Conservation (phyloP, 129 eudicot genomes). For the Solidago caesia region DNA sequence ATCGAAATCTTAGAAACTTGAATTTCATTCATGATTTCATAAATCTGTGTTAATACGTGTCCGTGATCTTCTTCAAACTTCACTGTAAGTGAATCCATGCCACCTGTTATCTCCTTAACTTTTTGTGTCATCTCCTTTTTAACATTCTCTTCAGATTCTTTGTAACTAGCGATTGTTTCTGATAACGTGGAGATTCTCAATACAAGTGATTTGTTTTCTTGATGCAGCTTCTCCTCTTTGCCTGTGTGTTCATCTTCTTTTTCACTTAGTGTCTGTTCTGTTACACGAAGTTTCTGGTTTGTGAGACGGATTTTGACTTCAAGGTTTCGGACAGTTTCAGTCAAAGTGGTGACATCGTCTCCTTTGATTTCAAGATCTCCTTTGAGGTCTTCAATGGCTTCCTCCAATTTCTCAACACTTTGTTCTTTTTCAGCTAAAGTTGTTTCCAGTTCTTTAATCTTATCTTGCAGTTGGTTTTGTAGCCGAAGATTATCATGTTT, state of each 20-base stretch:
- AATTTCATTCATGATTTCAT: constrained; percentile 62
- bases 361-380: constrained; percentile 73
- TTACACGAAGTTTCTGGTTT: constrained; percentile 81
- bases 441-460: constrained; percentile 43
- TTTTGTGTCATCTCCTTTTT: constrained; percentile 46
- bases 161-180: constrained; percentile 39
- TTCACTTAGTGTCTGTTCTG: constrained; percentile 74
- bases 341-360: constrained; percentile 60
- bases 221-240: constrained; percentile 54
- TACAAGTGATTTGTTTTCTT: constrained; percentile 60
- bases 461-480: constrained; percentile 40
- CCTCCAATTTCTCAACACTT: constrained; percentile 51
- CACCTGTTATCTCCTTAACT: constrained; percentile 41
- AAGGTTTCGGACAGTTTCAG: constrained; percentile 60
- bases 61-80: constrained; percentile 85
- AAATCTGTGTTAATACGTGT: constrained; percentile 58
- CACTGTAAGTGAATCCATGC: constrained; percentile 53
- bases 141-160: constrained; percentile 50
- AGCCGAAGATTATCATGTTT: constrained; percentile 34
- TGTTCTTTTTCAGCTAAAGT: constrained; percentile 36
- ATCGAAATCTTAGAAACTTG: constrained; percentile 50
- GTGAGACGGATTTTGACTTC: constrained; percentile 87
- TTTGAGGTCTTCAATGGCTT: constrained; percentile 68
- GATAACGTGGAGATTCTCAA: constrained; percentile 48
- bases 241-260: constrained; percentile 53